Conservation (phyloP, 2,329 filamentous ascomycete species). For the Cytospora chrysosperma region DNA sequence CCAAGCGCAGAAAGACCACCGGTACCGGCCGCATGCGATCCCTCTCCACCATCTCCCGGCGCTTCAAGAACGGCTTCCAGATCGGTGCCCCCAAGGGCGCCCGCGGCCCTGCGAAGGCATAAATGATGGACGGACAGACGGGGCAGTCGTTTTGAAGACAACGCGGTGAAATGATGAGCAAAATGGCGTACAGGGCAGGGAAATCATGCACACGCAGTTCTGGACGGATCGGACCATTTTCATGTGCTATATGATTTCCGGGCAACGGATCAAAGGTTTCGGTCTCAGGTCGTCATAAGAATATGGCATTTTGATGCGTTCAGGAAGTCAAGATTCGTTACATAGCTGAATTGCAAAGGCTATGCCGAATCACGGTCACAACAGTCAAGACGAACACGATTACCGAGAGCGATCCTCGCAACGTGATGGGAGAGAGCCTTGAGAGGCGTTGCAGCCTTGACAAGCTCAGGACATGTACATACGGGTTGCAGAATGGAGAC, state of each 20-base stretch:
- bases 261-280: conserved; percentile 23
- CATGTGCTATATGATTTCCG: conserved; percentile 22
- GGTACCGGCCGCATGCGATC: conserved; percentile 95
- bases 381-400: too few species aligned
- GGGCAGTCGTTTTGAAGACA: conserved; percentile 13
- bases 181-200: conserved; percentile 25
- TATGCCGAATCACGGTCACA: conserved; percentile 4
- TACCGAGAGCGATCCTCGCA: not conserved
- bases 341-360: conserved; percentile 24
- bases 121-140: conserved; percentile 26
- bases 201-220: conserved; percentile 31
- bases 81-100: conserved; percentile 81
- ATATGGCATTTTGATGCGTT: conserved; percentile 22
- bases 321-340: conserved; percentile 19
- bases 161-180: conserved; percentile 20
- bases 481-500: not conserved
- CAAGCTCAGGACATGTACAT: not conserved
- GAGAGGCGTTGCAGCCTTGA: not conserved
- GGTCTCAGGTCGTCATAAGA: conserved; percentile 26
- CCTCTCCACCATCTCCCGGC: conserved; percentile 87
- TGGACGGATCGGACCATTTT: conserved; percentile 25
- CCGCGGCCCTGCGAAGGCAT: conserved; percentile 57
- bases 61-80: conserved; percentile 98
- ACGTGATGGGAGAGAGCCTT: not conserved
- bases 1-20: conserved; percentile 99